These are phyloP conservation scores for Flueggea neowawraea DNA, from an alignment of 441 rosid species.

Conservation along the genomic window DNA sequence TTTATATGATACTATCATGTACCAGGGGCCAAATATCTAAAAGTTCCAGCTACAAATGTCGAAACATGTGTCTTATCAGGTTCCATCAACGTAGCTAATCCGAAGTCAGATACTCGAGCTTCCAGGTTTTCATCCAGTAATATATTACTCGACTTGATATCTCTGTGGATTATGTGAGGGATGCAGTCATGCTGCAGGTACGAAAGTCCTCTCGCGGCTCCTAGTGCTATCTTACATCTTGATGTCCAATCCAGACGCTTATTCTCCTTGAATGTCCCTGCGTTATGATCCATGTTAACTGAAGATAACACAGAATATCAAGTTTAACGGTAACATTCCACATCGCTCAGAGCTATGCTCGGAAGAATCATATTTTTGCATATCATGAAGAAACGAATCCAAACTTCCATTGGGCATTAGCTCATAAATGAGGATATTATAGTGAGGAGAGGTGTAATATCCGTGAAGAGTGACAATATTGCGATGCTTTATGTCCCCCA, in stretches of 20 bases:
- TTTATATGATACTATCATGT: background rate
- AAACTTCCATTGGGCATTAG: slow-evolving; percentile 91
- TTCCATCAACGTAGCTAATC: slow-evolving; percentile 80
- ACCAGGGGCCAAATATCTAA: slow-evolving; percentile 92
- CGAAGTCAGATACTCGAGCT: slow-evolving; percentile 83
- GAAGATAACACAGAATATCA: too few species aligned
- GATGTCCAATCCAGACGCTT: slow-evolving; percentile 61
- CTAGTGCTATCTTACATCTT: slow-evolving; percentile 69
- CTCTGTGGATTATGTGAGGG: slow-evolving; percentile 89
- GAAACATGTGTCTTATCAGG: slow-evolving; percentile 88
- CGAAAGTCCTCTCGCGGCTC: slow-evolving; percentile 85
- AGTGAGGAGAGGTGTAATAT: slow-evolving; percentile 55
- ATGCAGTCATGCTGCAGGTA: slow-evolving; percentile 91
- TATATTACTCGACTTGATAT: slow-evolving; percentile 81
- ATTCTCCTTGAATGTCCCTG: slow-evolving; percentile 43
- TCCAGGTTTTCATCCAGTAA: slow-evolving; percentile 82
- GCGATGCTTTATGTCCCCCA: slow-evolving; percentile 90
- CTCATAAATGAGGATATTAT: slow-evolving; percentile 81
- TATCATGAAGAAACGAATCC: slow-evolving; percentile 59
- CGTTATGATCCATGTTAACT: slow-evolving; percentile 1
- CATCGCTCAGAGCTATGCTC: too few species aligned
- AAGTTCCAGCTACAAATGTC: slow-evolving; percentile 78
- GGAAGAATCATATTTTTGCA: background rate
- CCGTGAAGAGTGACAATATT: slow-evolving; percentile 83
- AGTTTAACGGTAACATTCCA: too few species aligned